Evolutionary conservation across 2,329 filamentous ascomycete genomes (phyloP), one percentile per base, ranked within the genome.

Genomic region (Aspergillaceae sp.): DNA sequence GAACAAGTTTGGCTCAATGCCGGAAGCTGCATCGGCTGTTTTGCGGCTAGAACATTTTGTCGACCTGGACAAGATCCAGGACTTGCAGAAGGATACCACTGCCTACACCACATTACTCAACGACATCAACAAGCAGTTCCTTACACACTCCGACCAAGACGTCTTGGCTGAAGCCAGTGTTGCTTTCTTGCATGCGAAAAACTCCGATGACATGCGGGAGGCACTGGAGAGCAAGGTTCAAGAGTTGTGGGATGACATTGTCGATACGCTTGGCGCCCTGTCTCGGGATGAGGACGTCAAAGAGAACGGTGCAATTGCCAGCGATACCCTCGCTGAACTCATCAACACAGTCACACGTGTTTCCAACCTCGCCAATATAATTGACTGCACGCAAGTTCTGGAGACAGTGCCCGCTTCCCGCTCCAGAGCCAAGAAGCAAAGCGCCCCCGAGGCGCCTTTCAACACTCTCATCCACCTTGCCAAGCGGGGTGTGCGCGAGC

Each of bases 71-170:
- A 79, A 90, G 26, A 94, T 97, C 61, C 84, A 90, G 61, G 87
- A 94, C 59, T 73, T 97, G 34, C 84, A 90, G 43, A 89, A 95
- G 62, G 88, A 94, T 54, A 81, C 87, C 0, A 83, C 84, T 1
- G 84, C 82, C 2, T 94, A 94, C 60, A 80, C 83, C 5, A 81
- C 84, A 26, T 72, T 97, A 29, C 74, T 98, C 1, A 89, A 95
- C 55, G 90, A 96, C 58, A 88, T 97, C 56, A 89, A 87, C 64
- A 88, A 87, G 48, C 92, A 98, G 58, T 97, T 98, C 69, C 82
- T 86, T 57, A 82, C 88, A n/a, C 92, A 98, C 61, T 86, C 87
- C 38, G 87, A 94, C 58, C 85, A 87, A 56, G 79, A 80, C 46
- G 90, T 97, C 11, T 75, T 98, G 40, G 81, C 82, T 7, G 90